A percentile compares a stretch with the other conserved stretches of the same genome.
phyloP scores from a whole-genome alignment of 148 eudicot genomes.

The Amaranthus hypochondriacus region DNA sequence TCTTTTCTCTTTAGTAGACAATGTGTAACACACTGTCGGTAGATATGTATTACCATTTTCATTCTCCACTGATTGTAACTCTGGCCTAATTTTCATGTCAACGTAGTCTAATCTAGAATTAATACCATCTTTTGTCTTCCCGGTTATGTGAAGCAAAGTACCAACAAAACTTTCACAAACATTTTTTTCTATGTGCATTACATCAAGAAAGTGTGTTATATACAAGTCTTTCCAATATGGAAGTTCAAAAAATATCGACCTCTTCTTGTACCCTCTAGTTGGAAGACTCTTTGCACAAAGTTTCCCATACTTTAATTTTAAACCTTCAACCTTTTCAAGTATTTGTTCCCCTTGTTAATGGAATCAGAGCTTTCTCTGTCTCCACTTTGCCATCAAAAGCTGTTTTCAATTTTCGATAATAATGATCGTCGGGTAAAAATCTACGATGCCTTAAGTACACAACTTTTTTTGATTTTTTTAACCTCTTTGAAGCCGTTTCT shows the following conservation, averaged over 20 bases:
- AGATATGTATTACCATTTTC: no score
- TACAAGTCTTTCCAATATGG: constrained; percentile 4
- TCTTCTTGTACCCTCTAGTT: background rate
- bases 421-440: background rate
- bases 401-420: background rate
- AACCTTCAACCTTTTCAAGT: background rate
- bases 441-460: background rate
- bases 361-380: background rate
- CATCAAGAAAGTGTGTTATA: constrained; percentile 11
- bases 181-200: constrained; percentile 1
- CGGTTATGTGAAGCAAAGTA: no score
- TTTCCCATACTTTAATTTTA: background rate
- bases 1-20: no score
- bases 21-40: no score
- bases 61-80: no score
- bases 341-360: background rate
- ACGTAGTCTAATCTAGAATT: no score
- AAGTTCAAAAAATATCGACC: constrained; percentile 15
- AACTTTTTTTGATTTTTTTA: background rate
- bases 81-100: no score
- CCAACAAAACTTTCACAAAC: background rate
- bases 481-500: no score
- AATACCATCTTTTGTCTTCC: no score
- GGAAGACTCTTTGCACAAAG: background rate
- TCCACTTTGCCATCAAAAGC: background rate